These are phyloP conservation scores for Blastobotrys attinorum DNA, from an alignment of 805 yeast genomes.

Conservation along the genomic window DNA sequence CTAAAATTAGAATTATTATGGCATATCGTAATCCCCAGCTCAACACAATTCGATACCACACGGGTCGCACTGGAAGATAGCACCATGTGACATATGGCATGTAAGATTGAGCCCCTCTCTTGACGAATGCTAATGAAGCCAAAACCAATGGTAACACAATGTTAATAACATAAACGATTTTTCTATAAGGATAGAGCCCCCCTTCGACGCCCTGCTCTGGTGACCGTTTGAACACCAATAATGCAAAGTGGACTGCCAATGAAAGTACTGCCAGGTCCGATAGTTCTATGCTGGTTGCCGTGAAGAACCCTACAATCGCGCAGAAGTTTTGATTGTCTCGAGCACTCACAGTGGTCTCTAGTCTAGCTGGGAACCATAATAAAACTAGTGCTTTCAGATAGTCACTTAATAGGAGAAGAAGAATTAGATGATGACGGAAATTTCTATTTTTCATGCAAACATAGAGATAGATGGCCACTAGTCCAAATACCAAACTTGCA, in stretches of 20 bases:
- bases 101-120: constrained; percentile 41
- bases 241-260: constrained; percentile 75
- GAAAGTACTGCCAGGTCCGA: constrained; percentile 76
- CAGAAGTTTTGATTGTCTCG: constrained; percentile 46
- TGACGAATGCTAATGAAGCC: constrained; percentile 66
- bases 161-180: constrained; percentile 49
- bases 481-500: constrained; percentile 45
- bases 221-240: constrained; percentile 61
- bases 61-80: constrained; percentile 62
- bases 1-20: constrained; percentile 52
- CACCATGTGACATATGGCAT: constrained; percentile 62
- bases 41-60: constrained; percentile 64
- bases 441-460: constrained; percentile 20
- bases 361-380: constrained; percentile 59
- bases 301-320: constrained; percentile 69
- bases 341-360: constrained; percentile 35
- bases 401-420: constrained; percentile 63
- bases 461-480: constrained; percentile 51
- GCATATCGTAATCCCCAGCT: constrained; percentile 79
- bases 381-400: constrained; percentile 64
- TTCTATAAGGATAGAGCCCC: constrained; percentile 57
- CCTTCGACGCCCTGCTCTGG: constrained; percentile 50
- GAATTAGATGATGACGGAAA: constrained; percentile 41
- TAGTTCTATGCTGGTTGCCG: constrained; percentile 74
- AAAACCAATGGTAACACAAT: constrained; percentile 55